These are phyloP conservation scores for Hibiscus mutabilis DNA, from an alignment of 345 rosid species.

Conservation along the genomic window DNA sequence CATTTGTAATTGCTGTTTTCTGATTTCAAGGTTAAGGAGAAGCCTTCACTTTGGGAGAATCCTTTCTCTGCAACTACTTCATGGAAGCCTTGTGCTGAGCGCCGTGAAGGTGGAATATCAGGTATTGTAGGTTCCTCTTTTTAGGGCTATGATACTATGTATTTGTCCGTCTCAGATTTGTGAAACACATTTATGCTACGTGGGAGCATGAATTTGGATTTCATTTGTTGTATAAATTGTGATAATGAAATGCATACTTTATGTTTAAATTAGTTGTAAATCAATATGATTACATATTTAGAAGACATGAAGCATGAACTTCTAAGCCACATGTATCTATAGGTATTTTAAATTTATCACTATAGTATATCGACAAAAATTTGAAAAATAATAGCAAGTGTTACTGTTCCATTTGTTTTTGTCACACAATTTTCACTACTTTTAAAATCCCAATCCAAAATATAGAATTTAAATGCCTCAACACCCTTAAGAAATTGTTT, in stretches of 20 bases:
- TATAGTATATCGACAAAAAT: neutral
- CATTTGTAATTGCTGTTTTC: constrained; percentile 10
- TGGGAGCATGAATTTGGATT: neutral
- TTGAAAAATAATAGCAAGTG: neutral
- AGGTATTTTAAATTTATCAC: neutral
- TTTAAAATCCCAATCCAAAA: neutral
- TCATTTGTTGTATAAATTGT: neutral
- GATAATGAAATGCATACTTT: neutral
- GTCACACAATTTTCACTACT: neutral
- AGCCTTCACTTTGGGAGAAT: constrained; percentile 95
- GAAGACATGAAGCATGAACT: neutral
- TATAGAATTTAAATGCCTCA: neutral
- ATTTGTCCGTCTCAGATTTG: neutral
- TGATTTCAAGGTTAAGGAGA: constrained; percentile 67
- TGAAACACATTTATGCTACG: neutral
- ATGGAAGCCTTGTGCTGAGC: constrained; percentile 99
- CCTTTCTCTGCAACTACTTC: constrained; percentile 93
- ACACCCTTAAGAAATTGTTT: neutral
- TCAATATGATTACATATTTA: neutral
- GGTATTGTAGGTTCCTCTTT: constrained; percentile 26
- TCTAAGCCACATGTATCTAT: neutral
- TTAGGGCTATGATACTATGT: neutral
- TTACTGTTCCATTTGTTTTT: neutral
- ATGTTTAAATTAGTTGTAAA: neutral
- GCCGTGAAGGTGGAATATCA: constrained; percentile 68